Base-by-base conservation (phyloP, 768 basidiomycete species). In the Hortiboletus campestris region DNA sequence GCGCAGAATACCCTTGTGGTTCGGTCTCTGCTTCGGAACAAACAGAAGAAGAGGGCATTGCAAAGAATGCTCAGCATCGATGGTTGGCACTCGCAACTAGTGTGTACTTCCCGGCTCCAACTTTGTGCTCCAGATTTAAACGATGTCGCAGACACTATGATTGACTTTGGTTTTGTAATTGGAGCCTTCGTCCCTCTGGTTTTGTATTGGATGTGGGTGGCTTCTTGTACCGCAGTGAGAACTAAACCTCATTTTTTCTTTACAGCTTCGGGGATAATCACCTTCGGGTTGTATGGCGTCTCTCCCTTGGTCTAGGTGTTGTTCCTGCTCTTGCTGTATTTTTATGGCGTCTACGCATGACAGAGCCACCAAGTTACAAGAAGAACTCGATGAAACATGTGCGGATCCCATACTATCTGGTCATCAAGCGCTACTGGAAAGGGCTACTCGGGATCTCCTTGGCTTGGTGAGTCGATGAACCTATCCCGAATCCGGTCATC, bases 1-100 rank as follows among this genome's bases (percentile, higher is more conserved):
- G 92, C 6, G 90, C 89, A 6, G 90, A 91, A 69, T 95, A 95
- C 61, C 94, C 94, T 8, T 91, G 91, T 58, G 94, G 94, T 25
- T 89, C 88, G 0, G 91, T 94, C 16, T 89, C 92, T 6, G 88
- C 88, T 8, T 88, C 91, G 2, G 95, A 97, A 66, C 90, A 93
- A 64, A 89, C 92, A 3, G 95, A 97, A 69, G 89, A 91, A 68
- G 77, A 82, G 10, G 83, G 82, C 10, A 87, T 96, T 63, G 78
- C 71, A 61, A 92, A 90, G 73, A 84, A 84, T 50, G 80, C 88
- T 6, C 94, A 93, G 65, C 88, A 95, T 69, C 75, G 86, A 49
- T 91, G 93, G 84, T 88, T 97, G 65, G 85, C 88, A 6, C 79
- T 92, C 29, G 91, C 94, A 14, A 96, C 94, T 9, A 97, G 94